These are phyloP conservation scores for Neofusicoccum ribis DNA, from an alignment of 2,329 filamentous ascomycete species.

Conservation along the genomic window DNA sequence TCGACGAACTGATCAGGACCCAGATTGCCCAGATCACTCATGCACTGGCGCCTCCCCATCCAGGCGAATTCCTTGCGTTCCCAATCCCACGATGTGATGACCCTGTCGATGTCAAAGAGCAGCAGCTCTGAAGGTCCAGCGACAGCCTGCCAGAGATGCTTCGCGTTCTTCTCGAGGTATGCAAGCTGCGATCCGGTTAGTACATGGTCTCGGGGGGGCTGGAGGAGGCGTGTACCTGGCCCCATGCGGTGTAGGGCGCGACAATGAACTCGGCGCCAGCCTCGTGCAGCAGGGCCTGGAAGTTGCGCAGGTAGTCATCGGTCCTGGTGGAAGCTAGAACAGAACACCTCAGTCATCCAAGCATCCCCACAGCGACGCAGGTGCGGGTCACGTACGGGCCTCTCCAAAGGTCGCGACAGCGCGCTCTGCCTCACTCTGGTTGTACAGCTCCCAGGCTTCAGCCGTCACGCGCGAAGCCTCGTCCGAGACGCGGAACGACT, in stretches of 20 bases:
- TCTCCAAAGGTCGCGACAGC: conserved; percentile 87
- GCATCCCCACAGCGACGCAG: no score
- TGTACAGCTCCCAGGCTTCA: conserved; percentile 84
- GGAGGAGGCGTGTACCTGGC: conserved; percentile 65
- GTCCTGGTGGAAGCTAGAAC: conserved; percentile 10
- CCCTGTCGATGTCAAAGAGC: conserved; percentile 78
- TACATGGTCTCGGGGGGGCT: conserved; percentile 23
- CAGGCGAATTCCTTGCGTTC: conserved; percentile 65
- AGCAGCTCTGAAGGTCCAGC: conserved; percentile 84
- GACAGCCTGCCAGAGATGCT: conserved; percentile 69
- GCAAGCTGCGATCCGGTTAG: conserved; percentile 60
- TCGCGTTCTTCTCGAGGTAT: conserved; percentile 71
- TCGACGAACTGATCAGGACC: conserved; percentile 78
- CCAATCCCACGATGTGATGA: conserved; percentile 70
- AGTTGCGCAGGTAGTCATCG: conserved; percentile 71
- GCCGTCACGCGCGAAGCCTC: conserved; percentile 69
- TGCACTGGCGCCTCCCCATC: conserved; percentile 66
- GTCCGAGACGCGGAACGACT: conserved; percentile 59
- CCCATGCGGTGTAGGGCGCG: conserved; percentile 83
- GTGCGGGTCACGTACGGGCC: conserved; percentile 57
- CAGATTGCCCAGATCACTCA: conserved; percentile 64
- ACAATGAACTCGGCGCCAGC: conserved; percentile 74
- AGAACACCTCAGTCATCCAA: no score
- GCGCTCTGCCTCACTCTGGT: conserved; percentile 72
- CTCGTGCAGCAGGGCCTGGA: conserved; percentile 72